Evolutionary conservation across 352 stramenopile genomes (phyloP).

Genomic region (Globisporangium apiculatum): DNA sequence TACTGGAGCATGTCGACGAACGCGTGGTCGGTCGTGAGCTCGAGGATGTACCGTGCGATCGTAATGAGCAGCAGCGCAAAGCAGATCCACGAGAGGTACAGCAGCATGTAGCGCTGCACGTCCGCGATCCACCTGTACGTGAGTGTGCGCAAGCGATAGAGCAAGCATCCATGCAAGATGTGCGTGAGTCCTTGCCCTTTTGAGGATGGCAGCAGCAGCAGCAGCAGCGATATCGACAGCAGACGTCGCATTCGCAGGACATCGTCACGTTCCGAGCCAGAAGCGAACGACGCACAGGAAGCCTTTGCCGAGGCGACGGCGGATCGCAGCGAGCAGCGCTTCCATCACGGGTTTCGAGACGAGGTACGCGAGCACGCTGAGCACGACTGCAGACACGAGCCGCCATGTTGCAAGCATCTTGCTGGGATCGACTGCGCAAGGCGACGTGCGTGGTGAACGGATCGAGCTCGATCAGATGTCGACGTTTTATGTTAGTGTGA

Average conservation of each 20-base stretch:
- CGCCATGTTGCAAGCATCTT: constrained; percentile 48
- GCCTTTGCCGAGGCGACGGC: constrained; percentile 49
- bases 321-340: constrained; percentile 39
- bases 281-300: constrained; percentile 27
- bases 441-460: too few relatives aligned
- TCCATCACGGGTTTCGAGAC: constrained; percentile 43
- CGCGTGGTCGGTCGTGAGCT: constrained; percentile 38
- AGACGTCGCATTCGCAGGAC: too few relatives aligned
- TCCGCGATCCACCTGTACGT: constrained; percentile 60
- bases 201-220: too few relatives aligned
- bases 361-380: constrained; percentile 40
- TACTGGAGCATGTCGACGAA: constrained; percentile 50
- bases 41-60: constrained; percentile 46
- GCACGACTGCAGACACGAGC: constrained; percentile 36
- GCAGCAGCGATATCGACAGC: too few relatives aligned
- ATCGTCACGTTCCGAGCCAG: background rate
- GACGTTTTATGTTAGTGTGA: background rate
- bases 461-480: too few relatives aligned
- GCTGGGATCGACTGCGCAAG: too few relatives aligned
- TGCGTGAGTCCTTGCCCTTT: background rate
- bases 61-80: constrained; percentile 41
- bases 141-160: background rate
- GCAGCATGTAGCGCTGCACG: constrained; percentile 71
- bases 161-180: background rate
- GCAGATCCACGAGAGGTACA: constrained; percentile 67